A percentile compares a stretch with the other conserved stretches of the same genome.
Evolutionary conservation across 768 basidiomycete species (phyloP).

Genomic region (Trichaptum fuscoviolaceum): DNA sequence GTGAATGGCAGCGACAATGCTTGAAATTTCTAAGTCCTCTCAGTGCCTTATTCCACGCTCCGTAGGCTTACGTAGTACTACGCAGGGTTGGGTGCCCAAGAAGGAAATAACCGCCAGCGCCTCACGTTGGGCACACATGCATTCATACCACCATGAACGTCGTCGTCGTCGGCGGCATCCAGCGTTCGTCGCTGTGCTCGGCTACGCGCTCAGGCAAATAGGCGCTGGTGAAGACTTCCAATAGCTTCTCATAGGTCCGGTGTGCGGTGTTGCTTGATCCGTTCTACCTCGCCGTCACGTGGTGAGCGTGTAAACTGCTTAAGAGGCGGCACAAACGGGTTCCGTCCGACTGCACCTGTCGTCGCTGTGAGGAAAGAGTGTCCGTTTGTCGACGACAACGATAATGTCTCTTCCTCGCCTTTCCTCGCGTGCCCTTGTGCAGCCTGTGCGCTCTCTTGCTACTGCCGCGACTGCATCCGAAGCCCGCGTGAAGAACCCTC

Average conservation of each 20-base stretch:
- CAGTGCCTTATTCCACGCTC: not conserved
- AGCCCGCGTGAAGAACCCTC: constrained; percentile 16
- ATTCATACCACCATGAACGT: not conserved
- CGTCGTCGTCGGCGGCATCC: not conserved
- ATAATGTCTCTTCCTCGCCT: constrained; percentile 21
- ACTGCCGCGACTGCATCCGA: constrained; percentile 29
- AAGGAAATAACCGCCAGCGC: not conserved
- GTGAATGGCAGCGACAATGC: not conserved
- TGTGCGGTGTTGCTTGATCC: not conserved
- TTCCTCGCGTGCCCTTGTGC: constrained; percentile 13
- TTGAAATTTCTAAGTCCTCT: not conserved
- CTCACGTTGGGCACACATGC: not conserved
- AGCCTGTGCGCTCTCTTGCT: constrained; percentile 28
- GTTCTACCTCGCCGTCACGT: not conserved
- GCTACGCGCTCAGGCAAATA: not conserved
- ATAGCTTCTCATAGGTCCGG: not conserved
- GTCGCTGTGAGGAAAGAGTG: not conserved
- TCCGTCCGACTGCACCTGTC: not conserved
- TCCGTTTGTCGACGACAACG: not conserved
- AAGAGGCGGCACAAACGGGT: not conserved
- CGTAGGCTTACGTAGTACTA: not conserved
- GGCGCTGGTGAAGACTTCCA: not conserved
- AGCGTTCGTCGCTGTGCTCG: not conserved
- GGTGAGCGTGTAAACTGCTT: not conserved
- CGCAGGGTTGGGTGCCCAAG: not conserved